Base-by-base conservation (phyloP, 129 eudicot species). In the Erigeron canadensis region DNA sequence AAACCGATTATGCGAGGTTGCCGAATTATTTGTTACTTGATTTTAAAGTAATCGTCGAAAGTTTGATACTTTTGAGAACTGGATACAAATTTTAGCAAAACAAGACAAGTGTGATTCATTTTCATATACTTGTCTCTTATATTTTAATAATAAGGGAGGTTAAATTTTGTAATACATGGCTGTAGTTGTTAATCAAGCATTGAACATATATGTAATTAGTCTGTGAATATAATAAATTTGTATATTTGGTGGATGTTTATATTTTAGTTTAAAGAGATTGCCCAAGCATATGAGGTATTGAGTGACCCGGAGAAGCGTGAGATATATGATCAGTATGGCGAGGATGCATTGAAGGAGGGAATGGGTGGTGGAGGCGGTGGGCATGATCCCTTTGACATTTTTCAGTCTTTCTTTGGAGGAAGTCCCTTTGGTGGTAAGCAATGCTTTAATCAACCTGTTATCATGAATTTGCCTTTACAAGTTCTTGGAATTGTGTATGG, bases 281-380 rank as follows among this genome's bases (percentile, higher is more conserved):
- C 96, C 12, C 96, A 89, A 70, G 96, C 92, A 8, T 89, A 89
- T 65, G 96, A 89, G 80, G 96, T 89, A 41, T 60, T 89, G 16
- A 89, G 86, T 62, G 92, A 89, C 69, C 92, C 96, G 2, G 96
- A 89, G 82, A 89, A 89, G 84, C 92, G 92, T 44, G 96, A 84
- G 83, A 84, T 86, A 71, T 89, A 89, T 15, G 96, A 89, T 71
- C 88, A 89, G 72, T 89, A 89, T 67, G 96, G 96, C 66, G 96
- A 89, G 77, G 96, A 89, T 70, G 96, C 92, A 50, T 84, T 89
- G 67, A 89, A 89, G 81, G 92, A 89, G 78, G 96, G 92, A 84
- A 89, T 89, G 92, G 92, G 96, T 13, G 86, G 84, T 70, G 90
- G 90, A 47, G 90, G 84, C 18, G 92, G 88, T 43, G 96, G 79